A percentile compares a stretch with the other conserved stretches of the same genome.
Evolutionary conservation across 441 rosid genomes (phyloP).

Genomic region (Erodium moschatum): DNA sequence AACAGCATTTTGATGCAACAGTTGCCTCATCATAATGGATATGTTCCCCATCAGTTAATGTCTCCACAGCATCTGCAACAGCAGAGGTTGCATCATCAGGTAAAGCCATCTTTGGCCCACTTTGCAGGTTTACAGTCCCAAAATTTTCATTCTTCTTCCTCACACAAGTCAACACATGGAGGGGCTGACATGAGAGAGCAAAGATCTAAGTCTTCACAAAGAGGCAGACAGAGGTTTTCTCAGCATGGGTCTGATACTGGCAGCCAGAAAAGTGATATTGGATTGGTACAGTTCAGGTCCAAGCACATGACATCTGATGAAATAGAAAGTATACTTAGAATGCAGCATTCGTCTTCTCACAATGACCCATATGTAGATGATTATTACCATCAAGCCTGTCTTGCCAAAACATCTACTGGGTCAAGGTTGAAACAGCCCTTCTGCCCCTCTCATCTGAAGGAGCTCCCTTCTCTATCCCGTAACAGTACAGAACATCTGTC

Average conservation of each 20-base stretch:
- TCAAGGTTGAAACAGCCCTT: neutral
- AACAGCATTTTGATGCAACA: neutral
- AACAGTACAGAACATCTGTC: neutral
- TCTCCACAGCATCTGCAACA: neutral
- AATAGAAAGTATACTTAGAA: neutral
- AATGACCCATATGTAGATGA: neutral
- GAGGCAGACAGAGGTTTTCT: neutral
- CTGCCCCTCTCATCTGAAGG: neutral
- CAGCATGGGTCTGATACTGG: neutral
- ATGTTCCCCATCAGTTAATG: no score
- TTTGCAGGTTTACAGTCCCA: neutral
- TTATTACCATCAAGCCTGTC: neutral
- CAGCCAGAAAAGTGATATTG: neutral
- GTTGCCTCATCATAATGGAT: no score
- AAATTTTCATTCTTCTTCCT: neutral
- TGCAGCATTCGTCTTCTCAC: neutral
- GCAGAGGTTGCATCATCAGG: neutral
- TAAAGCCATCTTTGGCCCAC: neutral
- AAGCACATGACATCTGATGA: neutral
- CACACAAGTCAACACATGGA: neutral
- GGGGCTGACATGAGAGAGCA: neutral
- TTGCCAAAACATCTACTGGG: neutral
- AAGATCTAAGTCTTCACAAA: neutral
- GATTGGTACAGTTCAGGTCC: neutral
- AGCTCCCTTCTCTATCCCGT: neutral